Conservation (phyloP, 148 eudicot genomes). For the Nepenthes gracilis region DNA sequence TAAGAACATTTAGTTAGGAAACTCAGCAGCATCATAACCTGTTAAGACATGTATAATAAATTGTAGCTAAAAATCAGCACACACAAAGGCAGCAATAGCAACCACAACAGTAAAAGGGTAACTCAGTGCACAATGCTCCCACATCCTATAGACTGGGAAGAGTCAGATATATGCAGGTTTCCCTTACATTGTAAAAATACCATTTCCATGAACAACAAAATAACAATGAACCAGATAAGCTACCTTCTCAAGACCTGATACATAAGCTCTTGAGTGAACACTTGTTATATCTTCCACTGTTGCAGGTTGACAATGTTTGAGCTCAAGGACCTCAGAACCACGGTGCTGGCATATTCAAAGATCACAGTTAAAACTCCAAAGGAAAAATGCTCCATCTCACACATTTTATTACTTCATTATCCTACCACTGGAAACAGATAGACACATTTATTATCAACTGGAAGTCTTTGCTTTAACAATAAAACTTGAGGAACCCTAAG, state of each 20-base stretch:
- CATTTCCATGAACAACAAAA: not conserved
- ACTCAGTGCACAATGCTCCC: no score
- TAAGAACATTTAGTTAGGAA: no score
- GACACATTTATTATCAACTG: not conserved
- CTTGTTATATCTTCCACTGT: constrained; percentile 58
- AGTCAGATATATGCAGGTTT: no score
- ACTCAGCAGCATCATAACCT: no score
- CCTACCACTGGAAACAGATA: not conserved
- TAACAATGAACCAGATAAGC: not conserved
- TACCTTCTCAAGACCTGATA: constrained; percentile 92
- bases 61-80: no score
- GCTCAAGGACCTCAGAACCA: constrained; percentile 52
- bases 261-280: constrained; percentile 79
- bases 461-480: no score
- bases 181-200: no score
- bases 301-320: constrained; percentile 51
- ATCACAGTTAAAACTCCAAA: not conserved
- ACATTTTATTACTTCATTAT: not conserved
- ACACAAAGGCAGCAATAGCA: no score
- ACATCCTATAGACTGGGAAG: no score
- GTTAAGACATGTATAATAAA: no score
- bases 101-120: no score
- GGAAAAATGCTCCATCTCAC: not conserved
- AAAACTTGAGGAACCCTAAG: not conserved
- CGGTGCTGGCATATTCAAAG: constrained; percentile 41